A percentile compares a stretch with the other conserved stretches of the same genome.
Conservation (phyloP, 768 basidiomycete species). For the Psilocybe sp. region DNA sequence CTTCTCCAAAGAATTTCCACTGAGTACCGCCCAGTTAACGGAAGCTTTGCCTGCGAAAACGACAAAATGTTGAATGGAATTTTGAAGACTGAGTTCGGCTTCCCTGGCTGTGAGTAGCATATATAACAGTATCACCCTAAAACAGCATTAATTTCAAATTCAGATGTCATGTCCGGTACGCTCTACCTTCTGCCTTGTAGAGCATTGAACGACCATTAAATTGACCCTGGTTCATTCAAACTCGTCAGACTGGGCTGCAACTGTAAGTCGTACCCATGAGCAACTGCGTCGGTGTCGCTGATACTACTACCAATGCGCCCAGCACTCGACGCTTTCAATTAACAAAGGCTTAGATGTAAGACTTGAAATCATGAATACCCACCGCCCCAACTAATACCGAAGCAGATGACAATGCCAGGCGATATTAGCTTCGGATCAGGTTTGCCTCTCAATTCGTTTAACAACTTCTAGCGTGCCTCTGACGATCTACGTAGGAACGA, state of each 20-base stretch:
- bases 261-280: slow-evolving; percentile 24
- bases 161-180: slow-evolving; percentile 47
- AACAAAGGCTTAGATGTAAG: slow-evolving; percentile 63
- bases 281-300: not conserved
- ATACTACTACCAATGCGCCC: not conserved
- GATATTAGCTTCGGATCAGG: slow-evolving; percentile 51
- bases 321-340: slow-evolving; percentile 51
- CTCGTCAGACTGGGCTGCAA: slow-evolving; percentile 61
- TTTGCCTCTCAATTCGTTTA: slow-evolving; percentile 4
- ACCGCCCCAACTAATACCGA: not conserved
- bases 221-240: not conserved
- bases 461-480: not conserved
- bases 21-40: slow-evolving; percentile 35
- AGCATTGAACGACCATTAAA: not conserved
- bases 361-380: not conserved
- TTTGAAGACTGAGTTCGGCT: slow-evolving; percentile 63
- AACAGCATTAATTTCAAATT: not conserved
- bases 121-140: not conserved
- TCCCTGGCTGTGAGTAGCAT: slow-evolving; percentile 53
- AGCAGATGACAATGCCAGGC: slow-evolving; percentile 71
- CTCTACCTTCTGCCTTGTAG: not conserved
- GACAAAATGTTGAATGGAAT: slow-evolving; percentile 57
- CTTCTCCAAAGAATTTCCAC: not conserved
- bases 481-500: slow-evolving; percentile 28
- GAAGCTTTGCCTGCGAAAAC: slow-evolving; percentile 65